These are phyloP conservation scores for Globisporangium barbulae DNA, from an alignment of 352 stramenopile species.

Conservation along the genomic window DNA sequence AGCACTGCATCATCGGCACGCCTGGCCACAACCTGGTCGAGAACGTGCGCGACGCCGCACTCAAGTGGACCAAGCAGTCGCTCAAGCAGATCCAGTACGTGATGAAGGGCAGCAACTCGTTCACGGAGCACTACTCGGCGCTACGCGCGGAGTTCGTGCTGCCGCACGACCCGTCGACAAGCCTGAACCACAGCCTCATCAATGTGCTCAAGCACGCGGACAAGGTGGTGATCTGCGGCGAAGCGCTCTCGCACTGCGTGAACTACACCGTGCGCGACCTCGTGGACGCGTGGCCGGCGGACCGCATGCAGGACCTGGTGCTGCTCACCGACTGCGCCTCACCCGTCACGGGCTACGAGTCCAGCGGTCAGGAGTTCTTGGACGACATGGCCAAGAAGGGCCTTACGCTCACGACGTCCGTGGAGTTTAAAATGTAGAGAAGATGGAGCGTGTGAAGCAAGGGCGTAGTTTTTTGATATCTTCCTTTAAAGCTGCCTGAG, in stretches of 20 bases:
- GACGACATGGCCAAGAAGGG: constrained; percentile 58
- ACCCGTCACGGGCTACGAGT: constrained; percentile 68
- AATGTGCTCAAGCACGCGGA: constrained; percentile 79
- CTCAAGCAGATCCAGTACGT: constrained; percentile 83
- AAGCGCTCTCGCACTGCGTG: constrained; percentile 96
- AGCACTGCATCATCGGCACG: constrained; percentile 95
- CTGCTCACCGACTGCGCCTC: constrained; percentile 77
- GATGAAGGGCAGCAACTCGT: constrained; percentile 93
- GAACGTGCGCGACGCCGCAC: constrained; percentile 74
- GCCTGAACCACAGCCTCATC: constrained; percentile 87
- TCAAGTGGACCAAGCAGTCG: constrained; percentile 79
- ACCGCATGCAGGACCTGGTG: constrained; percentile 66
- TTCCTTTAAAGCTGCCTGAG: neutral
- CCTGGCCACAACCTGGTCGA: constrained; percentile 88
- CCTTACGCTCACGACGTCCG: constrained; percentile 57
- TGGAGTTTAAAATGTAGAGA: constrained; percentile 31
- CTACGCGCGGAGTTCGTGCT: constrained; percentile 93
- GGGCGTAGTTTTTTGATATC: neutral
- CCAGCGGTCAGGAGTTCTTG: constrained; percentile 59
- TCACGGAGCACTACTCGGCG: constrained; percentile 97
- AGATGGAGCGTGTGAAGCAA: neutral
- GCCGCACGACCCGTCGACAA: constrained; percentile 55
- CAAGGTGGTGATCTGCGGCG: constrained; percentile 90
- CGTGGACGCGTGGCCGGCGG: constrained; percentile 73
- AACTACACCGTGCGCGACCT: constrained; percentile 96